Conservation (phyloP, 164 flowering plant genomes). For the Warburgia ugandensis region DNA sequence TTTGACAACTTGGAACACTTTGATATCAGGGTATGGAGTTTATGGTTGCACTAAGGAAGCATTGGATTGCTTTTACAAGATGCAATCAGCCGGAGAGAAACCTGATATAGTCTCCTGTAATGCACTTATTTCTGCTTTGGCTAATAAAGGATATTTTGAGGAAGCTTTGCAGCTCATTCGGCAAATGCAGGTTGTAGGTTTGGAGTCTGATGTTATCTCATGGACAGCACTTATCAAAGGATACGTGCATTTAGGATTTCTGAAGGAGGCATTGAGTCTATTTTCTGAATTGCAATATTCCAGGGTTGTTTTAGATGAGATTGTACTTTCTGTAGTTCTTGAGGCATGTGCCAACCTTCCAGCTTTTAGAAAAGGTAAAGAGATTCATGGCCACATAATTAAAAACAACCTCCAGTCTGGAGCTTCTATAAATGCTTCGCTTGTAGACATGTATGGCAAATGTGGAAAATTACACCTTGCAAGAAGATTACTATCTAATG, state of each 20-base stretch:
- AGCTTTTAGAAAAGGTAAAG: slow-evolving; percentile 12
- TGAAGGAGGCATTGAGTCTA: slow-evolving; percentile 8
- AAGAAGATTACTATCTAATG: slow-evolving; percentile 1
- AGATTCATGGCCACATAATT: slow-evolving; percentile 9
- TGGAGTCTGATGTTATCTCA: slow-evolving; percentile 13
- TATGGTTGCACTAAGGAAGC: slow-evolving; percentile 12
- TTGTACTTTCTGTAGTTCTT: slow-evolving; percentile 2
- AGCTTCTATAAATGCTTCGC: slow-evolving; percentile 4
- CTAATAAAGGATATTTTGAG: slow-evolving; percentile 3
- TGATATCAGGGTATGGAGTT: slow-evolving; percentile 13
- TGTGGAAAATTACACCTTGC: slow-evolving; percentile 6
- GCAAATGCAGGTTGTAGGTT: slow-evolving; percentile 10
- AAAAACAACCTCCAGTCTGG: not conserved
- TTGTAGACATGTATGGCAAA: slow-evolving; percentile 12
- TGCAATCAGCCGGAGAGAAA: slow-evolving; percentile 11
- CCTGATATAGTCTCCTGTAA: slow-evolving; percentile 12
- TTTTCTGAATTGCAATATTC: slow-evolving; percentile 1
- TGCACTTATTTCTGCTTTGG: slow-evolving; percentile 11
- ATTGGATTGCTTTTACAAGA: slow-evolving; percentile 5
- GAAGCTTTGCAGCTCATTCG: slow-evolving; percentile 12
- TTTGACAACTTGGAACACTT: slow-evolving; percentile 14
- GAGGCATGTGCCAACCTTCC: slow-evolving; percentile 9
- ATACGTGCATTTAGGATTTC: slow-evolving; percentile 6
- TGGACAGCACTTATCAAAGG: slow-evolving; percentile 15
- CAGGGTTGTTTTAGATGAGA: slow-evolving; percentile 4